Percentiles rank a stretch among this genome's conserved stretches.
Conservation (phyloP, 73 alveolate species). For the Paramecium bursaria region DNA sequence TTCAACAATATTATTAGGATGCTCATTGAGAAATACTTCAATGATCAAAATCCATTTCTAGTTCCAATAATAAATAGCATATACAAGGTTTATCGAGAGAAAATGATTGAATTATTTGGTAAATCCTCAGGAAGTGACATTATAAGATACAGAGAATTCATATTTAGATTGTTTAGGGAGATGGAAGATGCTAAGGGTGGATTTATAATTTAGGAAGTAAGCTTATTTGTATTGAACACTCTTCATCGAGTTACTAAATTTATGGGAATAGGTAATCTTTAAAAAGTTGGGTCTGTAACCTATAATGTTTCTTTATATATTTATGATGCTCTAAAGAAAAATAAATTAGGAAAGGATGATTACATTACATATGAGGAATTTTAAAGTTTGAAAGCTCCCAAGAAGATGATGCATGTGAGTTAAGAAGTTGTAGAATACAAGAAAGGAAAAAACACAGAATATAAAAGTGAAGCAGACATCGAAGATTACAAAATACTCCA, state of each 20-base stretch:
- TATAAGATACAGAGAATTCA: conserved; percentile 59
- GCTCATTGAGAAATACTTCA: conserved; percentile 55
- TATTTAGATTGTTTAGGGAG: conserved; percentile 64
- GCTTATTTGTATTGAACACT: conserved; percentile 34
- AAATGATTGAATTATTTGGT: conserved; percentile 52
- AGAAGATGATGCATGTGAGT: conserved; percentile 64
- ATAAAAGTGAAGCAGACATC: conserved; percentile 34
- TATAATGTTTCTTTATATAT: conserved; percentile 57
- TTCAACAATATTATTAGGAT: conserved; percentile 42
- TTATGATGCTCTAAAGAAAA: conserved; percentile 56
- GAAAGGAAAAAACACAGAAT: conserved; percentile 6
- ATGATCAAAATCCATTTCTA: conserved; percentile 10
- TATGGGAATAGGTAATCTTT: conserved; percentile 64
- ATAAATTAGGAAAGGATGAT: conserved; percentile 43
- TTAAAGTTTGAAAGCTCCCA: conserved; percentile 13
- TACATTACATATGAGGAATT: conserved; percentile 66
- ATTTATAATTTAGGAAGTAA: conserved; percentile 13
- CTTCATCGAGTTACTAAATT: conserved; percentile 59
- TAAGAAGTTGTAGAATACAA: conserved; percentile 43
- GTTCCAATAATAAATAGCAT: conserved; percentile 12
- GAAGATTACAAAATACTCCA: conserved; percentile 57
- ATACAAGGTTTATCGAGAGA: conserved; percentile 60
- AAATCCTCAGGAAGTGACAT: conserved; percentile 66
- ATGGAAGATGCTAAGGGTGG: conserved; percentile 70
- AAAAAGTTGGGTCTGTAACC: conserved; percentile 62